These are phyloP conservation scores for Forsythia suspensa DNA, from an alignment of 257 asterid genomes.

Conservation along the genomic window DNA sequence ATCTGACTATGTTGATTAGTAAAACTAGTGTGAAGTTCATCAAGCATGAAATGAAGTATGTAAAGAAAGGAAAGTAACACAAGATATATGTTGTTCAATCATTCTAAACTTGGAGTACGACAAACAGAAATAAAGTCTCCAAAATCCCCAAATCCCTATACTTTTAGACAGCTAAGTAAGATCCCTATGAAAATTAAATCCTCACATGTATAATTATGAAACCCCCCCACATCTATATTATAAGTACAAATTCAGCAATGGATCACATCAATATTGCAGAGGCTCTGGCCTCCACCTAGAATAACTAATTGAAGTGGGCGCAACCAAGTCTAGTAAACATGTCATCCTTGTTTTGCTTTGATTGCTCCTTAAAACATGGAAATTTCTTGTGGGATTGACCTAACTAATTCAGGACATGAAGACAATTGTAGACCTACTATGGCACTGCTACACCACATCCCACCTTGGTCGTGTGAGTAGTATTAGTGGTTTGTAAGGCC, in stretches of 20 bases:
- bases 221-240: too few relatives aligned
- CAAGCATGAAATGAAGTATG: not conserved
- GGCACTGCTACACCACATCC: not conserved
- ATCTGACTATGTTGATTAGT: too few relatives aligned
- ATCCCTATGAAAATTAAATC: too few relatives aligned
- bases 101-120: not conserved
- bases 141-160: not conserved
- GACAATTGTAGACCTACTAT: not conserved
- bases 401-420: not conserved
- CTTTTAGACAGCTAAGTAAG: too few relatives aligned
- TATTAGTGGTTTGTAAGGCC: too few relatives aligned
- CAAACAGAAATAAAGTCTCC: not conserved
- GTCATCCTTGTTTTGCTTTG: not conserved
- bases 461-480: not conserved
- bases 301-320: not conserved
- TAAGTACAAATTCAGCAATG: too few relatives aligned
- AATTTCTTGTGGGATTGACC: not conserved
- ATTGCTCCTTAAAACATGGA: not conserved
- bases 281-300: not conserved
- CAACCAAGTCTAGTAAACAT: not conserved
- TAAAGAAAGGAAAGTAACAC: not conserved
- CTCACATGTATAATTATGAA: too few relatives aligned
- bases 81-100: not conserved
- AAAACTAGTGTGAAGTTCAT: not conserved
- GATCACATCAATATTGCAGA: not conserved